Conservation (phyloP, 371 early-diverging fungal genomes). For the Rhizopus delemar region DNA sequence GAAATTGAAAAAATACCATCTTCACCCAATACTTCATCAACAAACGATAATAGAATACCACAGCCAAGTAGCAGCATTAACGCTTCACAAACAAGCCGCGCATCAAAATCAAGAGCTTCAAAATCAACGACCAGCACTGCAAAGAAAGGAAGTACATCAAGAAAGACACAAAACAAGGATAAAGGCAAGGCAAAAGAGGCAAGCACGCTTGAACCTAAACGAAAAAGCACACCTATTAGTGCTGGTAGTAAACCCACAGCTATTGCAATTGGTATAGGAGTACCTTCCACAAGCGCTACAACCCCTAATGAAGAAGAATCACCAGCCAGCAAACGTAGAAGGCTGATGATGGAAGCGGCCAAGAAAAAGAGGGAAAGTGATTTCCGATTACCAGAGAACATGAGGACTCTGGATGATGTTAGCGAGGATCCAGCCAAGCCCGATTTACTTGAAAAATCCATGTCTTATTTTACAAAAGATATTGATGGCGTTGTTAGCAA, state of each 20-base stretch:
- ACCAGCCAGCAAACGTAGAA: not conserved
- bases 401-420: constrained; percentile 47
- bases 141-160: too few relatives aligned
- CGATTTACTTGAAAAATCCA: constrained; percentile 45
- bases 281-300: not conserved
- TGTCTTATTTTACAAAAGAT: constrained; percentile 53
- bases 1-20: too few relatives aligned
- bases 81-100: not conserved
- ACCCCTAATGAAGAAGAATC: not conserved
- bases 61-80: too few relatives aligned
- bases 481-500: constrained; percentile 54
- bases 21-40: too few relatives aligned
- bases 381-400: constrained; percentile 18
- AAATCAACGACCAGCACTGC: too few relatives aligned
- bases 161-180: not conserved
- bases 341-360: not conserved
- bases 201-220: not conserved
- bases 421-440: constrained; percentile 34
- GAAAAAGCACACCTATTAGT: not conserved
- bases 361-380: not conserved
- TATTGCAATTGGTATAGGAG: constrained; percentile 11
- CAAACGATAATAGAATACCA: too few relatives aligned
- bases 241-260: not conserved
- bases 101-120: not conserved
- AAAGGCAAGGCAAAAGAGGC: not conserved